phyloP scores from a whole-genome alignment of 164 flowering plant species.

The Kalanchoe fedtschenkoi region DNA sequence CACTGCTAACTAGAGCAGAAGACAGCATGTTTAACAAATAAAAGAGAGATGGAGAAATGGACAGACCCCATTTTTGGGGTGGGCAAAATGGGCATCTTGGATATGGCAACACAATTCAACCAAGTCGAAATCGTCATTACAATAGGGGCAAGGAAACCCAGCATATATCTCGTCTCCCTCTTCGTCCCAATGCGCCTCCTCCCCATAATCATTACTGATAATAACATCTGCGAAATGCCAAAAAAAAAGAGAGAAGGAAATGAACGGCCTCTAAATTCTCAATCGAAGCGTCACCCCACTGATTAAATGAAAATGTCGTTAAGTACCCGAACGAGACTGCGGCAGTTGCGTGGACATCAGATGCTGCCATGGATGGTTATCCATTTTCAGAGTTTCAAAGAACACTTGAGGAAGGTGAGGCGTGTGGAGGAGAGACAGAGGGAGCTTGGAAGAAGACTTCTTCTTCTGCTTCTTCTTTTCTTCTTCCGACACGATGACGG shows the following conservation, averaged over 20 bases:
- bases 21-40: not conserved
- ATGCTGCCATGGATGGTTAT: not conserved
- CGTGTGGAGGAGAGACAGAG: not conserved
- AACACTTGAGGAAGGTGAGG: not conserved
- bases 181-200: not conserved
- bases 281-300: not conserved
- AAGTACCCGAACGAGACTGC: not conserved
- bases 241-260: not conserved
- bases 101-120: constrained; percentile 8
- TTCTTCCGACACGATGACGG: too few relatives aligned
- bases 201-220: not conserved
- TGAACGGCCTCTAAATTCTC: not conserved
- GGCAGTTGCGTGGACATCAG: not conserved
- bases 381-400: not conserved
- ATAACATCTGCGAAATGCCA: not conserved
- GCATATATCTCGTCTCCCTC: not conserved
- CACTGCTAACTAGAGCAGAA: not conserved
- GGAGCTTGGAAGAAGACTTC: not conserved
- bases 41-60: not conserved
- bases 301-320: not conserved
- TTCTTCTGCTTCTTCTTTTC: too few relatives aligned
- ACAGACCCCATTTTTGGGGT: not conserved
- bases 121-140: constrained; percentile 2
- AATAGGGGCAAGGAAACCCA: not conserved
- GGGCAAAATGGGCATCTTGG: not conserved